Base-by-base conservation (phyloP, 768 basidiomycete species). In the Tremella mesenterica region DNA sequence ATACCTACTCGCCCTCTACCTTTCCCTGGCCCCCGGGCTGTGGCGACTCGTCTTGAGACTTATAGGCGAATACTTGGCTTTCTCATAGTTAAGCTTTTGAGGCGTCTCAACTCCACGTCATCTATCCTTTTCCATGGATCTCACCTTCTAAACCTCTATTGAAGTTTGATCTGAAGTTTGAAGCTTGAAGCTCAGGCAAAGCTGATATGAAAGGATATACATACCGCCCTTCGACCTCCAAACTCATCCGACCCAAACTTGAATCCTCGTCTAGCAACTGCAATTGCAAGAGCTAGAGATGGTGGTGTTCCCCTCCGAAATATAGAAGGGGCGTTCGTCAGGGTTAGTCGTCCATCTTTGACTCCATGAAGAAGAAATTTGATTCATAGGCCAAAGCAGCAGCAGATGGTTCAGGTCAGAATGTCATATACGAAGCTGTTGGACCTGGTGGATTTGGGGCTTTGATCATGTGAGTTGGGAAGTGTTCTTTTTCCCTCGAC, bases 381-480 rank as follows among this genome's bases (percentile, higher is more conserved):
- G 29, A 41, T 21, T 13, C 20, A 7, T 46, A 57, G 44, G 61
- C 59, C 10, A 49, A 50, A 52, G 55, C 57, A 21, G 44, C 46
- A 39, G 54, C 67, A 26, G 69, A 65, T 30, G 61, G 61, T 1
- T 52, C 59, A 1, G 61, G 69, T n/a, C 69, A 72, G 47, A 67
- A 46, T 33, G 58, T 69, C 4, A 56, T 58, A 13, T 70, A 70
- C 46, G 71, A 72, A 41, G 69, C 67, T 29, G 55, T 72, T 2
- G 71, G 68, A 14, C 57, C 67, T 0, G 63, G 67, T 16, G 69
- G 71, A 3, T 58, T 59, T 30, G 67, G 66, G 7, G 69, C 65
- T 4, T 52, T 70, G 58, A 67, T 72, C 26, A 64, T 72, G 71
- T 72, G 51, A 56, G 69, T 64, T 8, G n/a, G n/a, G 0, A 13